These are phyloP conservation scores for Ramichloridium luteum DNA, from an alignment of 2,329 filamentous ascomycete species.

Conservation along the genomic window DNA sequence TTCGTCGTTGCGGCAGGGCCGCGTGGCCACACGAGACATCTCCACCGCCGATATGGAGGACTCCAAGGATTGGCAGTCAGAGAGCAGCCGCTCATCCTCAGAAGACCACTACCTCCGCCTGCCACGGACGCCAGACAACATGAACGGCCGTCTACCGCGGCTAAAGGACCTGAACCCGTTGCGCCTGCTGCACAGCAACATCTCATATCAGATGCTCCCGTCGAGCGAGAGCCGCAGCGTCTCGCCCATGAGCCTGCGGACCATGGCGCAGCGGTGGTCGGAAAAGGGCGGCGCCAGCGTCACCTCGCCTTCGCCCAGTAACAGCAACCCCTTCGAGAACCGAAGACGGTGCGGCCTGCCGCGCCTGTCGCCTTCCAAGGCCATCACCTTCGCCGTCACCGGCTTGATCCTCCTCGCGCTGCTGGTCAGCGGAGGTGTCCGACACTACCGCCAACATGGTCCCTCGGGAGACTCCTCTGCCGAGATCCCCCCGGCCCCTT, in stretches of 20 bases:
- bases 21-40: too few species aligned
- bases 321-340: constrained; percentile 26
- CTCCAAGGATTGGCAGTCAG: constrained; percentile 13
- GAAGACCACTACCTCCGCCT: constrained; percentile 6
- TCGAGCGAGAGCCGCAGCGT: constrained; percentile 5
- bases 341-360: constrained; percentile 14
- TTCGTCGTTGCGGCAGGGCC: too few species aligned
- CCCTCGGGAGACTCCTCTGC: too few species aligned
- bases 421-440: constrained; percentile 31
- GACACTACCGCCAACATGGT: constrained; percentile 21
- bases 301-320: constrained; percentile 15
- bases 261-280: constrained; percentile 9
- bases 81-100: constrained; percentile 17
- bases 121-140: background rate
- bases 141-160: constrained; percentile 9
- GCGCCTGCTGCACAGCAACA: constrained; percentile 31
- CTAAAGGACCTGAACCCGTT: constrained; percentile 34
- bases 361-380: constrained; percentile 30
- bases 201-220: constrained; percentile 36
- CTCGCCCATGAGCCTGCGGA: constrained; percentile 28
- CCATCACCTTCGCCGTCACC: constrained; percentile 30
- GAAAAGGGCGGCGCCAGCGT: constrained; percentile 3
- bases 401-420: constrained; percentile 29
- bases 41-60: constrained; percentile 11
- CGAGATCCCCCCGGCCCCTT: too few species aligned